Conservation (phyloP, 768 basidiomycete genomes). For the Boletus speciosus region DNA sequence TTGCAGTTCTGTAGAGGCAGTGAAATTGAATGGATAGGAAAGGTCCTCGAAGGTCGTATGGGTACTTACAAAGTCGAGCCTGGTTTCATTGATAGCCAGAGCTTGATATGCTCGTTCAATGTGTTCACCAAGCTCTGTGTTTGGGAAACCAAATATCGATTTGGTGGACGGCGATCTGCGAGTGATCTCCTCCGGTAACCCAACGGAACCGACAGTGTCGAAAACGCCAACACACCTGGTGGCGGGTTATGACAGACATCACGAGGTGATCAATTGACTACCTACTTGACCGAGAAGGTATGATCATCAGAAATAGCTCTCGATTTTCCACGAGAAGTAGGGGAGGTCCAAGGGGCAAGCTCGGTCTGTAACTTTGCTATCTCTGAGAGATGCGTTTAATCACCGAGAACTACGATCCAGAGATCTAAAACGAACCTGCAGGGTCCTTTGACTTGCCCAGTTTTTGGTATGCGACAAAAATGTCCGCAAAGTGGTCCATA, state of each 20-base stretch:
- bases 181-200: constrained; percentile 64
- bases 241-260: not conserved
- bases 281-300: constrained; percentile 62
- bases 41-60: not conserved
- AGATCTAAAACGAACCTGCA: constrained; percentile 34
- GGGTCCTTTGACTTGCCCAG: constrained; percentile 51
- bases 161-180: constrained; percentile 40
- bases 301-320: constrained; percentile 46
- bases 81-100: constrained; percentile 62
- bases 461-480: constrained; percentile 60
- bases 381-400: constrained; percentile 26
- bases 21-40: not conserved
- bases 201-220: constrained; percentile 74
- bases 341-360: constrained; percentile 54
- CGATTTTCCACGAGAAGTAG: constrained; percentile 48
- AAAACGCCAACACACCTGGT: constrained; percentile 67
- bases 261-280: not conserved
- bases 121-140: constrained; percentile 57
- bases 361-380: constrained; percentile 37
- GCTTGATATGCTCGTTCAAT: constrained; percentile 66
- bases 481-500: constrained; percentile 68
- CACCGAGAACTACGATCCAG: not conserved
- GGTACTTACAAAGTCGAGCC: constrained; percentile 61
- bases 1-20: constrained; percentile 45
- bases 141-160: constrained; percentile 63